Conservation (phyloP, 768 basidiomycete species). For the Xanthoconium stramineum region DNA sequence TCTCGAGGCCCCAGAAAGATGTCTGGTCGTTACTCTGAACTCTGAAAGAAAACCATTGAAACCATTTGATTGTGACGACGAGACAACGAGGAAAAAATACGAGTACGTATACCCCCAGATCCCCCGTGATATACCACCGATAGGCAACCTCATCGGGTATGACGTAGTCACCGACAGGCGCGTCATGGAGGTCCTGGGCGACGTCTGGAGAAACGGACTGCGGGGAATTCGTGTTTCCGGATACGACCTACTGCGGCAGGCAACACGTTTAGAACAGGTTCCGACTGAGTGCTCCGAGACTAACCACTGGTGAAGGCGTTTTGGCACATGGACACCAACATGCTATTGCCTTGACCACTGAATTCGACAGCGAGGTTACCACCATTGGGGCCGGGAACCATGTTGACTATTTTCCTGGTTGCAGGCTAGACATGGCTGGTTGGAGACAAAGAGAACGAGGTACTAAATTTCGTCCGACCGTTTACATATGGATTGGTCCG, state of each 20-base stretch:
- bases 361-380: not conserved
- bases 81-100: not conserved
- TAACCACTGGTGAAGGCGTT: not conserved
- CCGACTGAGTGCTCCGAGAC: not conserved
- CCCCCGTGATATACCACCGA: not conserved
- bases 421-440: not conserved
- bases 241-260: too few species aligned
- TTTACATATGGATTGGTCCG: too few species aligned
- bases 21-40: not conserved
- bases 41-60: not conserved
- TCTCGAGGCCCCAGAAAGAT: not conserved
- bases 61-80: not conserved
- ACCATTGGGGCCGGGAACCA: not conserved
- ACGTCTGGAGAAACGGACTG: not conserved
- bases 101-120: not conserved
- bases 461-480: not conserved
- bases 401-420: not conserved
- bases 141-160: not conserved
- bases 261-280: not conserved
- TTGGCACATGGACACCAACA: not conserved
- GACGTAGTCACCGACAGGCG: not conserved
- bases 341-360: not conserved
- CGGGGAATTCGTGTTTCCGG: not conserved
- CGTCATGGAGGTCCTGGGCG: not conserved
- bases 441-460: not conserved